Base-by-base conservation (phyloP, 208 protist genomes). In the Leishmania amazonensis region DNA sequence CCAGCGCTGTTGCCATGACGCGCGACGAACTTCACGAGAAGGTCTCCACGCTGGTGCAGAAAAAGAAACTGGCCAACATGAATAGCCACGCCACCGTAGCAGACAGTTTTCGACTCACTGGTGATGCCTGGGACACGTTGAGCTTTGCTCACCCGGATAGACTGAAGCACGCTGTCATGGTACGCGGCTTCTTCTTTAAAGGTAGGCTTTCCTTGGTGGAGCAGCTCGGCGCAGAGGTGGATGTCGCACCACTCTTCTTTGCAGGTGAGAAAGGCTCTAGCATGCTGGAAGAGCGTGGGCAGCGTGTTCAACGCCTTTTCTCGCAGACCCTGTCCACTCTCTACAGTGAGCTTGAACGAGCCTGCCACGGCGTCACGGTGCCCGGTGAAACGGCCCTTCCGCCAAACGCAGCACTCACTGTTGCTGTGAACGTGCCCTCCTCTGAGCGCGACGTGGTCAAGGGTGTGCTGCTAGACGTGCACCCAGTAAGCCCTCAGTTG, bases 401-500 rank as follows among this genome's bases (percentile, higher is more conserved):
- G 24, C 57, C 58, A 19, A 85, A 78, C 53, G 42, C 71, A 38
- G 81, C 57, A 21, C 72, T 85, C 19, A 85, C 81, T 6, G 72
- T 81, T 45, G 77, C 81, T 4, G 28, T 85, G 28, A n/a, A 64
- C 24, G 6, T 79, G 1, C 70, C 71, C 2, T 6, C 11, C 2
- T 28, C 28, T n/a, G 28, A 53, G 35, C 0, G 75, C 8, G 77
- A 53, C 11, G 35, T 75, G 17, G 75, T 67, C 31, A 53, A 40
- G 31, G 84, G 84, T 51, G 78, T 79, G 35, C 65, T 87, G 58
- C 75, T 87, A 24, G 84, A 87, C 75, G 79, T 80, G n/a, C 75
- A 42, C n/a, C 79, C 84, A 38, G 45, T 87, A 1, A 79, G 57
- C 13, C 84, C 84, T 31, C 76, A 79, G 79, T 42, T 87, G 15